A percentile compares a stretch with the other conserved stretches of the same genome.
Evolutionary conservation across 2,329 filamentous ascomycete genomes (phyloP).

Genomic region (Talaromyces sp.): DNA sequence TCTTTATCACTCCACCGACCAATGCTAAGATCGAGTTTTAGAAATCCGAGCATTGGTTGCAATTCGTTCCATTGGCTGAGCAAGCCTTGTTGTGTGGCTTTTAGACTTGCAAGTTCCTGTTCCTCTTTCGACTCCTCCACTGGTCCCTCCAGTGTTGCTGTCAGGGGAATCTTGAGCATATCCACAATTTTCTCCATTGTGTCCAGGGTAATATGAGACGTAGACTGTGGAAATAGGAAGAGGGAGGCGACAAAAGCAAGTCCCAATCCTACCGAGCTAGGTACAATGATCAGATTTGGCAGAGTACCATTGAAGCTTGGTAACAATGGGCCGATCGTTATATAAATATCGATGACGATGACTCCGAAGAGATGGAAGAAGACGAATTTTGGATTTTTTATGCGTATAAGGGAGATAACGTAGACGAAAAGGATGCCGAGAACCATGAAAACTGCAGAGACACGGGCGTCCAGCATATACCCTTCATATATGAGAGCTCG

Average conservation of each 20-base stretch:
- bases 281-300: slow-evolving; percentile 39
- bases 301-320: slow-evolving; percentile 40
- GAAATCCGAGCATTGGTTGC: slow-evolving; percentile 32
- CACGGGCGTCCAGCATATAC: slow-evolving; percentile 46
- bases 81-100: background rate
- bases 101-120: background rate
- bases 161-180: slow-evolving; percentile 27
- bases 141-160: slow-evolving; percentile 20
- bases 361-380: slow-evolving; percentile 45
- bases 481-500: slow-evolving; percentile 41
- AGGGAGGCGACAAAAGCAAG: slow-evolving; percentile 43
- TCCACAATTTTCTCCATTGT: slow-evolving; percentile 28
- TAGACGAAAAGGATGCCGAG: slow-evolving; percentile 46
- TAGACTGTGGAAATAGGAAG: slow-evolving; percentile 48
- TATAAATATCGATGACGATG: slow-evolving; percentile 45
- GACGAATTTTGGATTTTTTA: slow-evolving; percentile 43
- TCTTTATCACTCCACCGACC: slow-evolving; percentile 35
- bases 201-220: slow-evolving; percentile 42
- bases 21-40: slow-evolving; percentile 45
- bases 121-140: background rate
- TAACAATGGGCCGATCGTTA: slow-evolving; percentile 42
- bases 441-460: slow-evolving; percentile 35
- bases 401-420: slow-evolving; percentile 35
- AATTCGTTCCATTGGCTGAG: background rate
- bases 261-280: slow-evolving; percentile 44